These are phyloP conservation scores for Ampelomyces quisqualis DNA, from an alignment of 2,329 filamentous ascomycete genomes.

Conservation along the genomic window DNA sequence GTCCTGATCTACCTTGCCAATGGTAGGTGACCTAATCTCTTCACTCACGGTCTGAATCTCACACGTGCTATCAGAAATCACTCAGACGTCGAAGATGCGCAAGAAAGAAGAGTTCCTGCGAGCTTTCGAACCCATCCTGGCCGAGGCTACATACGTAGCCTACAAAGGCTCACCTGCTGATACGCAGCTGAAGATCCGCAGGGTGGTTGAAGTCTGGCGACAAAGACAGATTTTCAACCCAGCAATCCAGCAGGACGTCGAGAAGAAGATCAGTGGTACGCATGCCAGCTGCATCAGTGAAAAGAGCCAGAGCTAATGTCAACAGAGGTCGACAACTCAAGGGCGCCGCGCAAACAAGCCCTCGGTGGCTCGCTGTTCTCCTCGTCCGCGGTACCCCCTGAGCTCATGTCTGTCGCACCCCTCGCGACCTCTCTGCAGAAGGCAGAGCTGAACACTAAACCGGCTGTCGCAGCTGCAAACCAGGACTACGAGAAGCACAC, in stretches of 20 bases:
- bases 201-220: conserved; percentile 94
- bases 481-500: conserved; percentile 83
- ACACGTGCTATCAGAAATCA: conserved; percentile 67
- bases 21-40: conserved; percentile 56
- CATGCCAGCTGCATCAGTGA: not conserved
- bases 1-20: conserved; percentile 95
- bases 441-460: conserved; percentile 66
- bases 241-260: conserved; percentile 77
- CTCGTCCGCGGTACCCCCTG: conserved; percentile 64
- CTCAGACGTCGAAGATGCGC: conserved; percentile 91
- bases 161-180: conserved; percentile 85
- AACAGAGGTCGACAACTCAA: conserved; percentile 58
- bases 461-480: conserved; percentile 68
- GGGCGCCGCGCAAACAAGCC: conserved; percentile 56
- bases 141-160: conserved; percentile 83
- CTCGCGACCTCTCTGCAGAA: conserved; percentile 75
- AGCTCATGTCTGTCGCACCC: conserved; percentile 73
- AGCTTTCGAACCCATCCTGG: conserved; percentile 87
- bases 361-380: conserved; percentile 72
- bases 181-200: conserved; percentile 80
- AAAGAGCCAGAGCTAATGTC: conserved; percentile 5
- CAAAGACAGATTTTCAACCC: conserved; percentile 80
- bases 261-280: conserved; percentile 75
- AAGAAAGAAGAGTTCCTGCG: conserved; percentile 89
- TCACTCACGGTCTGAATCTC: conserved; percentile 6